Evolutionary conservation across 768 basidiomycete genomes (phyloP), one percentile per base, ranked within the genome.

Genomic region (Xerocomellus dryophilus): DNA sequence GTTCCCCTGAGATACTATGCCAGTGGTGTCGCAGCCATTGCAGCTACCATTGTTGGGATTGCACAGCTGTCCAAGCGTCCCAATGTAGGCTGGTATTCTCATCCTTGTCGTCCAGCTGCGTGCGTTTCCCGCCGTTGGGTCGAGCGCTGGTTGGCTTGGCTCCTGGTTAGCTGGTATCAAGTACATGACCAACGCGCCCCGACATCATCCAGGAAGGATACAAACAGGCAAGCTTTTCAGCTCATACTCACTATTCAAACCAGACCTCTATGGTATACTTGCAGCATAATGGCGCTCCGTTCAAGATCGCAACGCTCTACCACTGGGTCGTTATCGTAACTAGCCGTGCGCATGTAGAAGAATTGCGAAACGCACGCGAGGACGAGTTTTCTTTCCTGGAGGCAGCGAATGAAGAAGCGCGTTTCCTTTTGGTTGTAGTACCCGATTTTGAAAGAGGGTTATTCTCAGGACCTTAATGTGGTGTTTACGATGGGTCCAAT

Each of bases 301-400:
- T 71, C 60, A 70, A 71, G 52, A 58, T 74, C 29, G 52, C 73
- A 3, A 57, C 54, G 2, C 29, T 64, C 10, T 48, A 48, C 15
- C 63, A 63, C 40, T 81, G 78, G 77, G 50, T 70, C 0, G 71
- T 80, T 23, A 50, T 81, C 8, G 50, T 74, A 1, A 66, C 59
- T 12, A 65, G 66, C 2, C 61, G 57, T 0, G 53, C 60, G 27
- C 52, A 70, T 7, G 55, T 78, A 39, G 72, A 78, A 9, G 77
- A 80, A 35, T 12, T 78, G 18, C 62, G 67, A 17, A 74, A 66
- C 38, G 72, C 73, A 4, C 65, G 74, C 0, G 74, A 78, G 8
- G 70, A 73, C 29, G 57, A 61, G 6, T 52, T 81, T 31, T 77
- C 74, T 8, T 59, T 74, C 20, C 10, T 40, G 0, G 71, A 62